Conservation (phyloP, 345 rosid species). For the Pugionium cornutum region DNA sequence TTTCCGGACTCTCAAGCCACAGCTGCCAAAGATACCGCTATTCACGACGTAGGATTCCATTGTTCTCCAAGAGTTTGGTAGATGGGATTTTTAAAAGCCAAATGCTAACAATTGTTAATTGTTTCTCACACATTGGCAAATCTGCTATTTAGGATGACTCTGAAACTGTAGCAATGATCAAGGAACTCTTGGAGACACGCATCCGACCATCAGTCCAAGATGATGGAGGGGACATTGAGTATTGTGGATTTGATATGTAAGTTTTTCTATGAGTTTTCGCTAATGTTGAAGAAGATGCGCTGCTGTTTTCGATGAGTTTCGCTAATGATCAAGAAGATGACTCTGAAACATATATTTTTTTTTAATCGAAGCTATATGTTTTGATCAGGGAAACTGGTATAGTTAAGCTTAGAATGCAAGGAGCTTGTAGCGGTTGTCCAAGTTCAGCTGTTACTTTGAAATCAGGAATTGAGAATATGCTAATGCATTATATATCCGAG, state of each 20-base stretch:
- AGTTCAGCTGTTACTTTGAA: constrained; percentile 96
- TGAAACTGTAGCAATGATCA: constrained; percentile 95
- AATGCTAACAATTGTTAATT: constrained; percentile 2
- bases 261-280: constrained; percentile 23
- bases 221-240: constrained; percentile 97
- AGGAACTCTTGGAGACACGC: constrained; percentile 94
- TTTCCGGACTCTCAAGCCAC: constrained; percentile 72
- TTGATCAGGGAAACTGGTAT: constrained; percentile 74
- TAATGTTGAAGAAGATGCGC: not conserved
- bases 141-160: constrained; percentile 76
- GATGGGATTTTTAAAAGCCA: not conserved
- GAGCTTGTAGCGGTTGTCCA: constrained; percentile 99
- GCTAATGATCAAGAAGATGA: too few species aligned
- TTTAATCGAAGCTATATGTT: constrained; percentile 20
- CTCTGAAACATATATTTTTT: not conserved
- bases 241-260: constrained; percentile 79
- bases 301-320: not conserved
- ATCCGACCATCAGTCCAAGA: constrained; percentile 98
- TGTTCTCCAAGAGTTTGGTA: not conserved
- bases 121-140: not conserved
- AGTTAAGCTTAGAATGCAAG: constrained; percentile 94
- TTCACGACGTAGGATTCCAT: constrained; percentile 55
- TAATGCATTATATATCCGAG: constrained; percentile 98
- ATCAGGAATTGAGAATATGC: constrained; percentile 97
- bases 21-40: constrained; percentile 84